These are phyloP conservation scores for Tolypocladium endophyticum DNA, from an alignment of 2,329 filamentous ascomycete species.

Conservation along the genomic window DNA sequence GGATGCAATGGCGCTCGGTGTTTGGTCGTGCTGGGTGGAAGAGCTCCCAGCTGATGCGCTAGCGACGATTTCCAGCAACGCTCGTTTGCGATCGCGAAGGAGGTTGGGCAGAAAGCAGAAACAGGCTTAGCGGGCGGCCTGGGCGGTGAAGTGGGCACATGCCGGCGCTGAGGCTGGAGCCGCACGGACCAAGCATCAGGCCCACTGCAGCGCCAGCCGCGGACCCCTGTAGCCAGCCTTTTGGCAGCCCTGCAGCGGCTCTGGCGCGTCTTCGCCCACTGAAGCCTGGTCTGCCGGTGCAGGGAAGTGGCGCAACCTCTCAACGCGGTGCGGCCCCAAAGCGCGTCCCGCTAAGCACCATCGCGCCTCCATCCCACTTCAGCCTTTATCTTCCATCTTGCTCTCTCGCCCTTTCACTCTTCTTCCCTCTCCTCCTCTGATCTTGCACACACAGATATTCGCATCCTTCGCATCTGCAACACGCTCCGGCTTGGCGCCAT, in stretches of 20 bases:
- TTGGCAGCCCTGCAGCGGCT: not conserved
- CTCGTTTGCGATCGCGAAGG: conserved; percentile 7
- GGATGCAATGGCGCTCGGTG: not conserved
- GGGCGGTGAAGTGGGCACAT: conserved; percentile 5
- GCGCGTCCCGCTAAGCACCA: conserved; percentile 12
- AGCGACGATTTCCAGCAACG: conserved; percentile 2
- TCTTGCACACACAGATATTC: not conserved
- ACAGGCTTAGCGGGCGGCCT: not conserved
- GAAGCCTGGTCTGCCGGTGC: not conserved
- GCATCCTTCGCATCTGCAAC: not conserved
- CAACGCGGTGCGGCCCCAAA: conserved; percentile 16
- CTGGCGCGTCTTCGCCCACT: not conserved
- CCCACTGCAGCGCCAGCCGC: not conserved
- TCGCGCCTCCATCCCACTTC: not conserved
- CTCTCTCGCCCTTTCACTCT: not conserved
- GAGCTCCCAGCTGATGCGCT: not conserved
- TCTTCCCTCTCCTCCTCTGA: conserved; percentile 2
- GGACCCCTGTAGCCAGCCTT: not conserved
- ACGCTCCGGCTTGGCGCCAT: not conserved
- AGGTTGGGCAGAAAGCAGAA: conserved; percentile 8
- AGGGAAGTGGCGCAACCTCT: conserved; percentile 10
- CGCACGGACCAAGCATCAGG: not conserved
- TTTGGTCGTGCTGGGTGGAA: not conserved
- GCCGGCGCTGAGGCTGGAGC: not conserved
- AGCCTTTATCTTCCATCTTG: not conserved